phyloP scores from a whole-genome alignment of 2,329 filamentous ascomycete species.

The Ophidiomyces ophidiicola region DNA sequence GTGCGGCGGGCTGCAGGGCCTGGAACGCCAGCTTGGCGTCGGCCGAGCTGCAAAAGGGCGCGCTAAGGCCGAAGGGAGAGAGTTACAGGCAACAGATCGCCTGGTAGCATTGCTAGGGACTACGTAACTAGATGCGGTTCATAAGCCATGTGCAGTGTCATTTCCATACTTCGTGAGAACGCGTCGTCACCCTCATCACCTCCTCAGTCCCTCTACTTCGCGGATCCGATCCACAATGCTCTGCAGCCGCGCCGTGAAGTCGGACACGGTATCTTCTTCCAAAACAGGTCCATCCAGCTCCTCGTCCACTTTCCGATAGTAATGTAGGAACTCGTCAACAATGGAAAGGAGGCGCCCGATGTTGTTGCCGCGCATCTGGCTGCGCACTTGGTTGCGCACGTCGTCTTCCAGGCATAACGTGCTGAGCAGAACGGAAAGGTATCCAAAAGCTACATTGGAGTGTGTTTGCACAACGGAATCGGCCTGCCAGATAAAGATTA shows the following conservation, averaged over 20 bases:
- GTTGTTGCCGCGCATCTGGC: conserved; percentile 35
- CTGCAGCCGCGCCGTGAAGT: conserved; percentile 44
- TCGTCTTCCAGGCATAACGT: conserved; percentile 55
- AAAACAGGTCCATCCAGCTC: conserved; percentile 31
- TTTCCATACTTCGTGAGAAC: neutral
- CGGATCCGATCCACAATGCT: conserved; percentile 40
- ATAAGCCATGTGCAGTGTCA: too few relatives aligned
- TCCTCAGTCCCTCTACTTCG: conserved; percentile 12
- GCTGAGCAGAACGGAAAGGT: conserved; percentile 71
- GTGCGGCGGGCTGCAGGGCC: conserved; percentile 1
- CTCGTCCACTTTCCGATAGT: conserved; percentile 48
- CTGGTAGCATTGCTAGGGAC: too few relatives aligned
- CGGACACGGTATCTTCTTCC: conserved; percentile 38
- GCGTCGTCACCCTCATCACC: conserved; percentile 1
- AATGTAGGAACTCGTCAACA: conserved; percentile 50
- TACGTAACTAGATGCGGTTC: too few relatives aligned
- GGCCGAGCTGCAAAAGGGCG: too few relatives aligned
- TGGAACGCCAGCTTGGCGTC: conserved; percentile 8
- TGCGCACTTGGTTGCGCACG: conserved; percentile 34
- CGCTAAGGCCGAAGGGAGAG: too few relatives aligned
- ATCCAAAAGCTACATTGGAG: conserved; percentile 72
- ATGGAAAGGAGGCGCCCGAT: conserved; percentile 43
- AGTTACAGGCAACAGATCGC: too few relatives aligned
- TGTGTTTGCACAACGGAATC: conserved; percentile 55
- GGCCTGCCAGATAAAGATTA: conserved; percentile 28